Conservation (phyloP, 805 yeast species). For the Candida pini region DNA sequence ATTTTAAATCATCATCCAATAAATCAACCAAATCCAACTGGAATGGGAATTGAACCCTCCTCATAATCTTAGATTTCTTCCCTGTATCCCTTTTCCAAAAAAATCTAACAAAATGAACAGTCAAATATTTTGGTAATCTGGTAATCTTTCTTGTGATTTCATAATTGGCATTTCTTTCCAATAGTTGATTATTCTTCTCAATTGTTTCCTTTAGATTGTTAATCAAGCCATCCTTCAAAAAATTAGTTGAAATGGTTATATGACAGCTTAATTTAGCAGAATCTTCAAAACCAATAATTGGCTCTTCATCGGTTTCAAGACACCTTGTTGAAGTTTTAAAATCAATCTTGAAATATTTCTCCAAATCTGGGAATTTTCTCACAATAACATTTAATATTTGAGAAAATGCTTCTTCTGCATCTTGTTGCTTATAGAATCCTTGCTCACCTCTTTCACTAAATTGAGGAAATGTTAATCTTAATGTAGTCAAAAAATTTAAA, state of each 20-base stretch:
- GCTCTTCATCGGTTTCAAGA: slow-evolving; percentile 43
- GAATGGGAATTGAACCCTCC: slow-evolving; percentile 93
- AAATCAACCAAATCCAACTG: slow-evolving; percentile 84
- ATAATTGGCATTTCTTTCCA: slow-evolving; percentile 68
- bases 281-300: slow-evolving; percentile 42
- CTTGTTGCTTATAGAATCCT: slow-evolving; percentile 89
- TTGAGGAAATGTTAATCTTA: slow-evolving; percentile 76
- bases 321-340: slow-evolving; percentile 63
- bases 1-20: slow-evolving; percentile 70
- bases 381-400: slow-evolving; percentile 58
- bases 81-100: slow-evolving; percentile 92
- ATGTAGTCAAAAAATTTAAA: slow-evolving; percentile 52
- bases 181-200: slow-evolving; percentile 68
- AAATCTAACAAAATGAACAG: slow-evolving; percentile 90
- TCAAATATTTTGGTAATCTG: slow-evolving; percentile 78
- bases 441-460: slow-evolving; percentile 71
- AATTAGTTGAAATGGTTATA: slow-evolving; percentile 79
- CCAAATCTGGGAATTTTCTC: slow-evolving; percentile 43
- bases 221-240: slow-evolving; percentile 76
- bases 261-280: slow-evolving; percentile 83
- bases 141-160: slow-evolving; percentile 57
- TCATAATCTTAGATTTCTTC: slow-evolving; percentile 86
- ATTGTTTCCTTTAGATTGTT: slow-evolving; percentile 70
- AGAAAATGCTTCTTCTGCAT: slow-evolving; percentile 94
- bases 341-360: slow-evolving; percentile 56